Conservation (phyloP, 129 eudicot species). For the Solidago caesia region DNA sequence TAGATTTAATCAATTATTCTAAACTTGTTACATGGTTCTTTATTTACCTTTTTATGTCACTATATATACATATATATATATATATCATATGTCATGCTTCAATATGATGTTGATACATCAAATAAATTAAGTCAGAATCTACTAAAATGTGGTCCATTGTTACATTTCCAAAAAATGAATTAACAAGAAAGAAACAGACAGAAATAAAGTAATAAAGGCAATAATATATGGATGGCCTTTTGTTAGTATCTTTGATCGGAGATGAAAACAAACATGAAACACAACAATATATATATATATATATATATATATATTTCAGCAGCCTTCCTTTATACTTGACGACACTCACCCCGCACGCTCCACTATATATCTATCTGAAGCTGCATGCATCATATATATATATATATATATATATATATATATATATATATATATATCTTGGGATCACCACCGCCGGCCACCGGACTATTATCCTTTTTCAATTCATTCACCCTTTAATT, state of each 20-base stretch:
- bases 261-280: neutral
- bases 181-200: neutral
- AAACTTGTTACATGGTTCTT: no score
- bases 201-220: neutral
- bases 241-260: neutral
- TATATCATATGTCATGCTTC: no score
- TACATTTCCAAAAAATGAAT: neutral
- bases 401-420: neutral
- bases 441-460: conserved; percentile 25
- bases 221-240: neutral
- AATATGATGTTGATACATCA: no score
- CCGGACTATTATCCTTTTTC: conserved; percentile 11
- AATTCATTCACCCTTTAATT: neutral
- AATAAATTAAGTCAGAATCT: no score
- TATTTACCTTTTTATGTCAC: no score
- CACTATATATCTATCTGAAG: neutral
- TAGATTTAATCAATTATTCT: no score
- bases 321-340: neutral
- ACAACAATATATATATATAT: neutral
- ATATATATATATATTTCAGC: no score
- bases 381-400: no score
- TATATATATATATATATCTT: conserved; percentile 1
- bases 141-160: neutral
- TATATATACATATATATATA: no score
- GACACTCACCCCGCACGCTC: conserved; percentile 6